phyloP scores from a whole-genome alignment of 306 rosid species.

The Acacia confusa region DNA sequence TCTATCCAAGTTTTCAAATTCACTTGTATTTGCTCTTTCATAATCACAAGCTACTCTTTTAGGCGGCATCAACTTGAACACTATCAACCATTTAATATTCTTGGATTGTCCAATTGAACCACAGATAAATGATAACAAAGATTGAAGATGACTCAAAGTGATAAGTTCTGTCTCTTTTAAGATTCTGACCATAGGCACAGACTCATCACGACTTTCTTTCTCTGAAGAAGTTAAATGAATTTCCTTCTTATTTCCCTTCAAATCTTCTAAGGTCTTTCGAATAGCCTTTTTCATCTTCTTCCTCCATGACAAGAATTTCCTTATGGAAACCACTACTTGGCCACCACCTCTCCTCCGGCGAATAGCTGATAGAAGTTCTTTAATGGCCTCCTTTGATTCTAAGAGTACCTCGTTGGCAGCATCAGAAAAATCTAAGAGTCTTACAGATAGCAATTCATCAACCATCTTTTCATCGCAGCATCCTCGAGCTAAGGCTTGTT shows the following conservation, averaged over 20 bases:
- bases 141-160: constrained; percentile 13
- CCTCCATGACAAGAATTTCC: constrained; percentile 25
- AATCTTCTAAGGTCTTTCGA: constrained; percentile 5
- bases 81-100: constrained; percentile 20
- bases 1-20: constrained; percentile 28
- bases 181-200: constrained; percentile 6
- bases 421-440: constrained; percentile 21
- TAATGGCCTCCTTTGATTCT: constrained; percentile 1
- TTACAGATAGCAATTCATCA: constrained; percentile 8
- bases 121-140: neutral
- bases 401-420: constrained; percentile 14
- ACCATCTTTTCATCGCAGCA: neutral
- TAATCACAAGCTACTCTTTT: constrained; percentile 22
- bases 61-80: constrained; percentile 20
- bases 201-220: neutral
- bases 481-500: constrained; percentile 8
- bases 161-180: constrained; percentile 18
- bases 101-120: constrained; percentile 1
- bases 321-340: neutral
- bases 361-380: constrained; percentile 13
- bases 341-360: neutral
- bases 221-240: neutral
- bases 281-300: constrained; percentile 19
- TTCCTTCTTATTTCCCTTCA: neutral
- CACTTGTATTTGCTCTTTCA: constrained; percentile 8